These are phyloP conservation scores for Lasiodiplodia sp. DNA, from an alignment of 2,329 filamentous ascomycete species.

Conservation along the genomic window DNA sequence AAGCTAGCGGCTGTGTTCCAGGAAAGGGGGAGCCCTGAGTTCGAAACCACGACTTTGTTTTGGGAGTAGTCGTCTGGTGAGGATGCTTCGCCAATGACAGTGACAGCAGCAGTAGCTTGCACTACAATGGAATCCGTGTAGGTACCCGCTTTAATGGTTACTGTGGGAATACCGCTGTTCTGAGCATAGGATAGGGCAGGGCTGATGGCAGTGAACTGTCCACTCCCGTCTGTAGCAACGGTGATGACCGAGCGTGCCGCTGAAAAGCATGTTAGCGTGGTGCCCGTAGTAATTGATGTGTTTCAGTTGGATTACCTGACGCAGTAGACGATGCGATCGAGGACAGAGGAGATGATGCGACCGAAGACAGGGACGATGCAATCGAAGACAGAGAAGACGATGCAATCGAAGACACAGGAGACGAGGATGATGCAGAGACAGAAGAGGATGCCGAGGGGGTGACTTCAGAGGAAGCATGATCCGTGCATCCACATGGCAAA, in stretches of 20 bases:
- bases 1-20: constrained; percentile 41
- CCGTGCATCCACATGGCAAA: constrained; percentile 9
- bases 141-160: constrained; percentile 54
- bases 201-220: constrained; percentile 55
- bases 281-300: neutral
- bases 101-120: constrained; percentile 51
- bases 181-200: constrained; percentile 55
- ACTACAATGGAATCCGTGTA: constrained; percentile 55
- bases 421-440: neutral
- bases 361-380: neutral
- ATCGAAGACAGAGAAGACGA: neutral
- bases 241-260: constrained; percentile 45
- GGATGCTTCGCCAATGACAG: constrained; percentile 47
- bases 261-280: neutral
- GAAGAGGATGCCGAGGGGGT: neutral
- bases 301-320: neutral
- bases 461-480: neutral
- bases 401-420: neutral
- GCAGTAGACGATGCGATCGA: neutral
- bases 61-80: constrained; percentile 43
- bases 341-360: neutral
- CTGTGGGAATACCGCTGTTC: constrained; percentile 50
- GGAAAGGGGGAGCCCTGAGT: constrained; percentile 39
- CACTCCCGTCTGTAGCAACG: constrained; percentile 54
- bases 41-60: constrained; percentile 50